Evolutionary conservation across 2,329 filamentous ascomycete genomes (phyloP).

Genomic region (Fusarium keratoplasticum): DNA sequence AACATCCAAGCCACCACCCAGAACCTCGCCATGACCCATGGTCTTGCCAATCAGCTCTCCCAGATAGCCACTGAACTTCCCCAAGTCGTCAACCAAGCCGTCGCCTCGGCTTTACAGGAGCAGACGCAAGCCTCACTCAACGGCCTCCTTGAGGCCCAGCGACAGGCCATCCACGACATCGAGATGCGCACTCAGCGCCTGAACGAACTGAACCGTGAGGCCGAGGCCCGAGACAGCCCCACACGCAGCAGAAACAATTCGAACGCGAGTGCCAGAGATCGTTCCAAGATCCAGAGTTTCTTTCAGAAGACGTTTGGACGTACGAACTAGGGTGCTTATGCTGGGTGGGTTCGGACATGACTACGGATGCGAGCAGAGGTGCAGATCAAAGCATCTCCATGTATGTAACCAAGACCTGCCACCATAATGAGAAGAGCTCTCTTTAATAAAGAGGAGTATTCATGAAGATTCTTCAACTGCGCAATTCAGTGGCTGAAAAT

Average conservation of each 20-base stretch:
- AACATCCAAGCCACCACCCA: constrained; percentile 37
- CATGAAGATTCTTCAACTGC: fast-evolving
- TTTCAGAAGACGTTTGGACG: constrained; percentile 19
- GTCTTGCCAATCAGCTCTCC: constrained; percentile 41
- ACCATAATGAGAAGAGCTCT: not conserved
- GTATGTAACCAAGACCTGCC: not conserved
- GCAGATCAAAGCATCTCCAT: not conserved
- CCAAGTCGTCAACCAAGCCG: constrained; percentile 38
- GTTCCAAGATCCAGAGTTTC: constrained; percentile 4
- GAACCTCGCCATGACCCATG: constrained; percentile 33
- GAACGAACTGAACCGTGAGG: not conserved
- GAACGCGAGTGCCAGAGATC: not conserved
- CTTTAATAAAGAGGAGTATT: not conserved
- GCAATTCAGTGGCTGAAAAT: not conserved
- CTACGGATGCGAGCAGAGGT: not conserved
- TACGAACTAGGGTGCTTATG: not conserved
- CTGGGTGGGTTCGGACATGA: not conserved
- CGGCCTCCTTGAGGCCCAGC: constrained; percentile 37
- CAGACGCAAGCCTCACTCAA: constrained; percentile 36
- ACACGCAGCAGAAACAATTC: not conserved
- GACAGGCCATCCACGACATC: constrained; percentile 33
- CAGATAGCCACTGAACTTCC: constrained; percentile 43
- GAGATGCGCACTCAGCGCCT: constrained; percentile 5
- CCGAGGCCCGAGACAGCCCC: not conserved
- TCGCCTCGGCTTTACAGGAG: constrained; percentile 39